Evolutionary conservation across 2,329 filamentous ascomycete genomes (phyloP), one percentile per base, ranked within the genome.

Genomic region (Periconia digitata): DNA sequence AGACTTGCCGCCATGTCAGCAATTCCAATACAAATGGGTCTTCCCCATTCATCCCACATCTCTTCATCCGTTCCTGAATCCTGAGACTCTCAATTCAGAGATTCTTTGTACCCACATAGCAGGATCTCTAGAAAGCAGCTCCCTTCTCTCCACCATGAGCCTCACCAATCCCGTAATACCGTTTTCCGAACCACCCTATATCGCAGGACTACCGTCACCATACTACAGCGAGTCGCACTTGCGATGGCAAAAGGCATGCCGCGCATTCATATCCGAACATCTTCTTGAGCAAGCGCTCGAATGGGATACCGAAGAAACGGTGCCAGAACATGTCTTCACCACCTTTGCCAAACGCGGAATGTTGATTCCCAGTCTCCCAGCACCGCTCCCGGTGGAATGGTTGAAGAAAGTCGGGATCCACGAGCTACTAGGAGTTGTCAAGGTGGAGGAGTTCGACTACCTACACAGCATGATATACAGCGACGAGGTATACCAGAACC

Each of bases 361-460:
- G 81, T 71, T 91, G 17, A 69, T 90, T n/a, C 85, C 87, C 0
- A 83, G 82, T 15, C 74, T 91, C 22, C 85, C 86, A 0, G 80
- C 86, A 0, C 87, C 87, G 0, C 67, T 91, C 16, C 87, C 87
- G 0, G 80, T 86, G 1, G 78, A 79, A 41, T 86, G 85, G 83
- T 72, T 90, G 51, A 85, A 85, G 67, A 79, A 75, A 38, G 61
- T 86, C 16, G 86, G 84, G 0, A 84, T 90, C 39, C 73, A 83
- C 48, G 80, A 87, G 58, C 81, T 91, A 35, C 74, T 85, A 0
- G 86, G 85, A 1, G 80, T 80, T 0, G 69, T 86, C 1, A 84
- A 82, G 55, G 81, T 91, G 2, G 86, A 90, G 62, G 85, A 91
- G 21, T 91, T 85, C 73, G 86, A 89, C 60, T 85, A 85, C 55